Conservation (phyloP, 139 green algal species). For the Dunaliella sp. region DNA sequence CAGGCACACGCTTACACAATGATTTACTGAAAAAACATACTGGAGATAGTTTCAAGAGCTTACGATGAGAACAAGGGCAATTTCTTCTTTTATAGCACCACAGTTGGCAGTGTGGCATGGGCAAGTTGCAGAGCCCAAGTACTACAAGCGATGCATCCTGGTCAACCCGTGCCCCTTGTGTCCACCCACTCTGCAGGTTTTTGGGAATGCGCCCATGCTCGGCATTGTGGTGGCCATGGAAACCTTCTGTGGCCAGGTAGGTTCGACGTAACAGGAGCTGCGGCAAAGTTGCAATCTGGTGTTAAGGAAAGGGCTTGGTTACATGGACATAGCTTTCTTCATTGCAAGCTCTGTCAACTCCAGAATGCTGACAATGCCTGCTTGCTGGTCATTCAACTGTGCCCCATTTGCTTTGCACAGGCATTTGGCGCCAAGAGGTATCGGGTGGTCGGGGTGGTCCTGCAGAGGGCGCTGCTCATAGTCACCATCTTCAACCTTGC, state of each 20-base stretch:
- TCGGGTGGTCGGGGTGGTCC: constrained; percentile 42
- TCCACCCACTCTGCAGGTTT: constrained; percentile 17
- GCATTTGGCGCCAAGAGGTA: constrained; percentile 48
- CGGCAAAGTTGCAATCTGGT: too few species aligned
- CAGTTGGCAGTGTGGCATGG: too few species aligned
- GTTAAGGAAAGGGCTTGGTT: not conserved
- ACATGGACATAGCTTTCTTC: not conserved
- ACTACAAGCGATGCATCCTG: not conserved
- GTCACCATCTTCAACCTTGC: constrained; percentile 43
- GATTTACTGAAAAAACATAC: too few species aligned
- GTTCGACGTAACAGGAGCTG: too few species aligned
- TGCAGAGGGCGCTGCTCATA: constrained; percentile 51
- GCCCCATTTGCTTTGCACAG: constrained; percentile 15
- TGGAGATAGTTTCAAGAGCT: too few species aligned
- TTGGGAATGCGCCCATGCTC: constrained; percentile 54
- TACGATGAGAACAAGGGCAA: too few species aligned
- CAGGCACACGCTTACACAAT: too few species aligned
- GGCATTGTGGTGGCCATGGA: constrained; percentile 62
- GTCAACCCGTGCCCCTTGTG: too few species aligned
- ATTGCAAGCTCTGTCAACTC: too few species aligned
- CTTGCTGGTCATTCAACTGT: too few species aligned
- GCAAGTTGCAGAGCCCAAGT: not conserved
- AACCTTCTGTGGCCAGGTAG: constrained; percentile 52
- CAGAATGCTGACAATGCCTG: too few species aligned
- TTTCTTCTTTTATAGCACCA: too few species aligned